A percentile compares a stretch with the other conserved stretches of the same genome.
phyloP scores from a whole-genome alignment of 352 stramenopile species.

The Discostella stelligera region DNA sequence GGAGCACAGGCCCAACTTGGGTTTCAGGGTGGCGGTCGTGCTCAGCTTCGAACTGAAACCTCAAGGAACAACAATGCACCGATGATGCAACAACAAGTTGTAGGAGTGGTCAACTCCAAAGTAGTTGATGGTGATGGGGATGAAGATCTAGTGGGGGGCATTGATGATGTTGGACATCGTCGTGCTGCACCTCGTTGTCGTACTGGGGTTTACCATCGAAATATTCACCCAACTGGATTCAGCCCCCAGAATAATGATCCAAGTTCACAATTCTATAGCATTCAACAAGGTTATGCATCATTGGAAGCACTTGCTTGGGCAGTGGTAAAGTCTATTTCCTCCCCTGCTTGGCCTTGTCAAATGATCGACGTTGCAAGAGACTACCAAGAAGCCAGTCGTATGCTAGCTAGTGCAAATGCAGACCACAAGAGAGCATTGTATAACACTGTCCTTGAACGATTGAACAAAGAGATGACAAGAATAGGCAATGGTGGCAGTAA shows the following conservation, averaged over 20 bases:
- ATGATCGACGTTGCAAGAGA: slow-evolving; percentile 6
- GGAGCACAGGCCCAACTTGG: slow-evolving; percentile 27
- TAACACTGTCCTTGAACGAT: too few relatives aligned
- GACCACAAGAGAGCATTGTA: too few relatives aligned
- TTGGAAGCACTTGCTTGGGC: slow-evolving; percentile 4
- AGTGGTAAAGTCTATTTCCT: background rate
- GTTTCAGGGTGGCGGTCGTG: background rate
- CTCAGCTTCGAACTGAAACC: slow-evolving; percentile 11
- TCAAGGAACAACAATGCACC: slow-evolving; percentile 5
- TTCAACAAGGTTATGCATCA: slow-evolving; percentile 8
- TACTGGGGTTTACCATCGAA: slow-evolving; percentile 1
- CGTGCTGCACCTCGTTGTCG: background rate
- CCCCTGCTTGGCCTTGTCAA: background rate
- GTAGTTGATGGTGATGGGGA: background rate
- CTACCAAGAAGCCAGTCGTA: background rate
- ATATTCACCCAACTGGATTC: slow-evolving; percentile 1
- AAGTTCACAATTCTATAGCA: slow-evolving; percentile 9
- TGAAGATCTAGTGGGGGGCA: slow-evolving; percentile 11
- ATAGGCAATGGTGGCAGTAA: background rate
- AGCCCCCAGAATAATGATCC: slow-evolving; percentile 24
- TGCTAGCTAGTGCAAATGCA: background rate
- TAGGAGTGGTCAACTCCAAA: slow-evolving; percentile 15
- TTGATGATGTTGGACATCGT: background rate
- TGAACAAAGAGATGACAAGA: background rate
- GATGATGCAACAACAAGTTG: background rate